These are phyloP conservation scores for Nemania diffusa DNA, from an alignment of 2,329 filamentous ascomycete genomes.

Conservation along the genomic window DNA sequence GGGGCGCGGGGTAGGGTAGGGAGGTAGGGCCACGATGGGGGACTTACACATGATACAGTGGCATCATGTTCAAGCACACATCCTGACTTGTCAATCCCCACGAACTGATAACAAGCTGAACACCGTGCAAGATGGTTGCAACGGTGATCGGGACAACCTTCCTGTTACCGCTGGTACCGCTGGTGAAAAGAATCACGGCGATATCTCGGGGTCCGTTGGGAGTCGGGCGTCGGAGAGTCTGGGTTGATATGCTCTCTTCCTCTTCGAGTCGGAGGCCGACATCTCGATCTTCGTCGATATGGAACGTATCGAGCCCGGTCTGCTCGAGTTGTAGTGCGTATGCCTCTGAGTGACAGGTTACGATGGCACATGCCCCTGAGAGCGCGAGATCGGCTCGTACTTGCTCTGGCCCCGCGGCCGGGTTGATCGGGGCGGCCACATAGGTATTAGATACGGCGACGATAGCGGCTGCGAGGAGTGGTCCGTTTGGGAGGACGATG, in stretches of 20 bases:
- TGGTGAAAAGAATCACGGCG: slow-evolving; percentile 65
- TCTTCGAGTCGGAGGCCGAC: slow-evolving; percentile 51
- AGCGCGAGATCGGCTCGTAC: slow-evolving; percentile 62
- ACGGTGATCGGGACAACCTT: slow-evolving; percentile 66
- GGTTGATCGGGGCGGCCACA: slow-evolving; percentile 63
- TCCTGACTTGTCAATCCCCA: slow-evolving; percentile 61
- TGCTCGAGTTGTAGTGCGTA: slow-evolving; percentile 53
- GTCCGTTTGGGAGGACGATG: slow-evolving; percentile 64
- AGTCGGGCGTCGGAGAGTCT: slow-evolving; percentile 19
- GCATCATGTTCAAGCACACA: slow-evolving; percentile 69
- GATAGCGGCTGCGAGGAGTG: slow-evolving; percentile 61
- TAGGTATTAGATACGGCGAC: slow-evolving; percentile 62
- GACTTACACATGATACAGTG: slow-evolving; percentile 65
- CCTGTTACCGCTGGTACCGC: slow-evolving; percentile 67
- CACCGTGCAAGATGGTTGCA: slow-evolving; percentile 61
- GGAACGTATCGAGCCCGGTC: slow-evolving; percentile 52
- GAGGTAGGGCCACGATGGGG: too few species aligned
- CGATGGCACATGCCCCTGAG: slow-evolving; percentile 57
- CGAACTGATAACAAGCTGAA: slow-evolving; percentile 63
- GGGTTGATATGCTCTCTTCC: not conserved
- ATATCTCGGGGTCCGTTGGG: slow-evolving; percentile 60
- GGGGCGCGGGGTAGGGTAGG: not conserved
- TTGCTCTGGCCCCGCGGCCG: slow-evolving; percentile 60
- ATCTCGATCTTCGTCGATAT: slow-evolving; percentile 52
- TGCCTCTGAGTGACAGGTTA: slow-evolving; percentile 56